These are phyloP conservation scores for Agrocybe pediades DNA, from an alignment of 768 basidiomycete genomes.

Conservation along the genomic window DNA sequence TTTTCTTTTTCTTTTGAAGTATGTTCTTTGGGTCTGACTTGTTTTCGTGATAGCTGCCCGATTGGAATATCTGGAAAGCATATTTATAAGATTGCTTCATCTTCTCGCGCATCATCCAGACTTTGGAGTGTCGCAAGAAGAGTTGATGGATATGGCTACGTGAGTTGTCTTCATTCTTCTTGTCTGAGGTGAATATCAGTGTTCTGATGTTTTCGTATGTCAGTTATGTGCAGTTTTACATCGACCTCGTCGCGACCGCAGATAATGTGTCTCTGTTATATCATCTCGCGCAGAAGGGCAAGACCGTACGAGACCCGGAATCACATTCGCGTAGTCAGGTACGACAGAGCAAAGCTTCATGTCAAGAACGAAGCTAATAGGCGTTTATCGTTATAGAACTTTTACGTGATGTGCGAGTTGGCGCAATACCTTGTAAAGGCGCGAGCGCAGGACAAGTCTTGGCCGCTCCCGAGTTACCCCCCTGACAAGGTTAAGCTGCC, in stretches of 20 bases:
- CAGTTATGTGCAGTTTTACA: conserved; percentile 90
- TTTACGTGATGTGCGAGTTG: conserved; percentile 87
- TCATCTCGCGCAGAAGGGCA: conserved; percentile 78
- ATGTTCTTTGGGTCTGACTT: not conserved
- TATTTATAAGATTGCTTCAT: conserved; percentile 85
- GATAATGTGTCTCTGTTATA: conserved; percentile 87
- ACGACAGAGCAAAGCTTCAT: not conserved
- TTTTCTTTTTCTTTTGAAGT: not conserved
- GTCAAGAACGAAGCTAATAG: not conserved
- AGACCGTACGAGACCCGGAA: conserved; percentile 83
- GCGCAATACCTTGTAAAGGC: conserved; percentile 85
- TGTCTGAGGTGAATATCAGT: not conserved
- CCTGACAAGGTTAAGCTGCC: conserved; percentile 82
- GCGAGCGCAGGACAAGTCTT: conserved; percentile 63
- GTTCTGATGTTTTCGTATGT: conserved; percentile 3
- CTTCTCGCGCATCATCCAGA: conserved; percentile 95
- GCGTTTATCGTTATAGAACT: conserved; percentile 52
- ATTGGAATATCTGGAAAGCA: conserved; percentile 74
- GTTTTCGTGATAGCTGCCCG: conserved; percentile 41
- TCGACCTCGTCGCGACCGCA: conserved; percentile 72
- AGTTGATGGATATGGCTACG: conserved; percentile 80
- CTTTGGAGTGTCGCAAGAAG: conserved; percentile 68
- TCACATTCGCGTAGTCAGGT: conserved; percentile 74
- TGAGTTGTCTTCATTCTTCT: conserved; percentile 40
- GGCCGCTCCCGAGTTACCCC: conserved; percentile 80